Evolutionary conservation across 2,329 filamentous ascomycete genomes (phyloP).

Genomic region (Daldinia sp.): DNA sequence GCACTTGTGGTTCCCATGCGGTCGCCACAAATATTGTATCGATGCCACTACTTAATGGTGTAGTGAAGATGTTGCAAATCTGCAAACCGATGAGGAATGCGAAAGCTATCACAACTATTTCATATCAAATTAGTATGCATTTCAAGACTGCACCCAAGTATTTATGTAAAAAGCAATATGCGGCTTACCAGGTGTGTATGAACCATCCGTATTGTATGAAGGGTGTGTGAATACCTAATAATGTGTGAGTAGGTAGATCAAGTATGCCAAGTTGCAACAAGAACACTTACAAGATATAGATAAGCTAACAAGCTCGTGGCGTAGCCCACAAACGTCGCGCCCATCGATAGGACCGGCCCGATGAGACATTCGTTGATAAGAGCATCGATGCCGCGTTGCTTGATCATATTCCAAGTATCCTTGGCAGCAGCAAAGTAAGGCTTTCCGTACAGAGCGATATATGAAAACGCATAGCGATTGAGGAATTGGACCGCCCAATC

Average conservation of each 20-base stretch:
- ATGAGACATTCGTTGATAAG: conserved; percentile 90
- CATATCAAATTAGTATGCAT: background rate
- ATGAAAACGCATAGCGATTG: conserved; percentile 92
- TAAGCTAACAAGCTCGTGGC: conserved; percentile 84
- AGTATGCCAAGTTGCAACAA: conserved; percentile 50
- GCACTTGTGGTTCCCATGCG: conserved; percentile 76
- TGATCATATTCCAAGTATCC: conserved; percentile 92
- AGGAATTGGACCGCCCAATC: conserved; percentile 90
- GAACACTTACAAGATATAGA: conserved; percentile 86
- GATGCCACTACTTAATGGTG: conserved; percentile 87
- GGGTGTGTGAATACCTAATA: conserved; percentile 47
- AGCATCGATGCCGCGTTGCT: conserved; percentile 89
- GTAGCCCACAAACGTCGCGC: conserved; percentile 83
- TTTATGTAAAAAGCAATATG: too few relatives aligned
- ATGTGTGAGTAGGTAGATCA: conserved; percentile 17
- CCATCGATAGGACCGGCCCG: conserved; percentile 68
- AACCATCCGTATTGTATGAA: conserved; percentile 45
- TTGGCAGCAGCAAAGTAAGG: conserved; percentile 88
- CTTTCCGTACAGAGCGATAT: conserved; percentile 94
- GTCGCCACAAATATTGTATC: conserved; percentile 90
- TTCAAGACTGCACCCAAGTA: conserved; percentile 1
- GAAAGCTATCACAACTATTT: conserved; percentile 49
- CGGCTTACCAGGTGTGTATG: conserved; percentile 48
- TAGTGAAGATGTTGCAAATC: conserved; percentile 89
- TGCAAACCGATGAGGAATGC: conserved; percentile 91